Percentiles rank a stretch among this genome's conserved stretches.
Evolutionary conservation across 352 stramenopile genomes (phyloP).

Genomic region (Thalassiosira tumida): DNA sequence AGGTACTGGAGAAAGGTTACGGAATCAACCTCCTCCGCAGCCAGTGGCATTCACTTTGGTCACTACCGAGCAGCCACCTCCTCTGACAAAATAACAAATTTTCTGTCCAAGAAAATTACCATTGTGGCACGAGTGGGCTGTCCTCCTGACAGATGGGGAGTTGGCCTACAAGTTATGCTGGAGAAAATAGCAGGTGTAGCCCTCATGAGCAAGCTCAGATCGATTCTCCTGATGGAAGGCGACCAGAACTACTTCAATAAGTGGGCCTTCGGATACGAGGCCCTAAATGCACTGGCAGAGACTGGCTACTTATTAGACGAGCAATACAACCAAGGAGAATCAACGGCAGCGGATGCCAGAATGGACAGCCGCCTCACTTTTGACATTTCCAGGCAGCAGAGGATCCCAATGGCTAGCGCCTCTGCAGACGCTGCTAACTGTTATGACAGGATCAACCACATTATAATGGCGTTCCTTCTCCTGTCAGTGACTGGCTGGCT

Average conservation of each 20-base stretch:
- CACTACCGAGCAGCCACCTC: neutral
- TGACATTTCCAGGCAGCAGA: constrained; percentile 37
- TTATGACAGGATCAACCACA: constrained; percentile 58
- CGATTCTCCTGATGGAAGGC: constrained; percentile 45
- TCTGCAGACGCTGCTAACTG: constrained; percentile 58
- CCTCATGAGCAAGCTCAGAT: constrained; percentile 28
- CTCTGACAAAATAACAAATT: neutral
- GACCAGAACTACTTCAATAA: constrained; percentile 58
- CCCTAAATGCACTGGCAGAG: constrained; percentile 23
- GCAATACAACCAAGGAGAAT: constrained; percentile 22
- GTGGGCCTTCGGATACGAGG: neutral
- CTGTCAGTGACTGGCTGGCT: neutral
- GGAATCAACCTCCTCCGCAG: constrained; percentile 20
- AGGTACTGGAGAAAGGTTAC: constrained; percentile 10
- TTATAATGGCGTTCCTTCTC: constrained; percentile 39
- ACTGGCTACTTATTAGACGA: constrained; percentile 22
- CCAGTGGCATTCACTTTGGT: constrained; percentile 16
- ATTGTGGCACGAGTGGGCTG: constrained; percentile 2
- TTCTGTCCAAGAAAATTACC: constrained; percentile 18
- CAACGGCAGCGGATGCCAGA: neutral
- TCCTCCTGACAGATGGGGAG: constrained; percentile 13
- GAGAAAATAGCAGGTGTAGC: constrained; percentile 44
- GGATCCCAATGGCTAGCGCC: constrained; percentile 1
- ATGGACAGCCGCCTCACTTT: constrained; percentile 17
- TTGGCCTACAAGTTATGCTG: constrained; percentile 34